phyloP scores from a whole-genome alignment of 345 rosid species.

The Bretschneidera sinensis region DNA sequence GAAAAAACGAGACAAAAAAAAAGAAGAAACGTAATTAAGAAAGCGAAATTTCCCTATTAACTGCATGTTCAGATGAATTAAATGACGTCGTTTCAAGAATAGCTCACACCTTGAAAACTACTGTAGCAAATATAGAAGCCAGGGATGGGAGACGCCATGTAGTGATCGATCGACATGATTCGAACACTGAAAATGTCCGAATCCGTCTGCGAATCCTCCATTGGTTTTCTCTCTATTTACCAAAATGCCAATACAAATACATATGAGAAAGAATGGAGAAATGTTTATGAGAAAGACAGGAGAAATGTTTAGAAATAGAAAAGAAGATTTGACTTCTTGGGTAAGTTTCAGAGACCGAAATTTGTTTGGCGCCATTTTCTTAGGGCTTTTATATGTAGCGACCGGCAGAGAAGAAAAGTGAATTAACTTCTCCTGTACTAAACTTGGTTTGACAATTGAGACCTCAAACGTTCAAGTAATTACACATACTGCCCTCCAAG shows the following conservation, averaged over 20 bases:
- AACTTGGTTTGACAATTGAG: too few relatives aligned
- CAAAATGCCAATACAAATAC: background rate
- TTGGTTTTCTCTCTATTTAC: slow-evolving; percentile 4
- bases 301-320: background rate
- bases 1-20: too few relatives aligned
- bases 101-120: slow-evolving; percentile 61
- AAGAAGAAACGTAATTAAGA: too few relatives aligned
- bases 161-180: slow-evolving; percentile 77
- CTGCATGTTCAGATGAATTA: too few relatives aligned
- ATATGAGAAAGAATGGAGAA: too few relatives aligned
- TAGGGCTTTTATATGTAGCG: background rate
- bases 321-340: background rate
- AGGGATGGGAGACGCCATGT: slow-evolving; percentile 81
- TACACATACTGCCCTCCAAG: too few relatives aligned
- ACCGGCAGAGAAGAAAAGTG: too few relatives aligned
- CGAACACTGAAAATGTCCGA: slow-evolving; percentile 66
- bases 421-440: too few relatives aligned
- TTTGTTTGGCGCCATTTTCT: slow-evolving; percentile 1
- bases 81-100: background rate
- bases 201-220: slow-evolving; percentile 46
- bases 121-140: slow-evolving; percentile 68
- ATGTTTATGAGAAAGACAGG: background rate
- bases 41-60: too few relatives aligned
- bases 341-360: background rate
- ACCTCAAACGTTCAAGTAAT: too few relatives aligned